Conservation (phyloP, 2,329 filamentous ascomycete species). For the Fusarium sp. region DNA sequence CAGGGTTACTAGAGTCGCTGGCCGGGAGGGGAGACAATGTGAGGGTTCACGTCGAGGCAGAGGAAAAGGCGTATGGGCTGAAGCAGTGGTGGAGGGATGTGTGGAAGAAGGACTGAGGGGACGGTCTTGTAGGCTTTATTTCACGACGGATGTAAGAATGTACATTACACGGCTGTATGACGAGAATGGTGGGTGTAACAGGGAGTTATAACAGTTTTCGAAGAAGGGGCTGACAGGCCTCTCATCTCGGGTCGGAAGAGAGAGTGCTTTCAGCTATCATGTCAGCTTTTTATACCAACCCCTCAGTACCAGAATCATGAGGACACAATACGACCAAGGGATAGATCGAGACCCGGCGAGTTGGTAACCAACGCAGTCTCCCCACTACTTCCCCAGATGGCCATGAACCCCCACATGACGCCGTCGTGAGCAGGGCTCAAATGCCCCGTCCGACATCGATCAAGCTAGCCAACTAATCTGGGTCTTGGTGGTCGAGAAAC, state of each 20-base stretch:
- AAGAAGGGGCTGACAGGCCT: neutral
- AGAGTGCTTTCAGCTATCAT: neutral
- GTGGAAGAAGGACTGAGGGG: conserved; percentile 56
- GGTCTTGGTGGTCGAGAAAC: neutral
- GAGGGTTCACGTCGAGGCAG: conserved; percentile 78
- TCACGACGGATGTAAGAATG: neutral
- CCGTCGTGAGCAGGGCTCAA: neutral
- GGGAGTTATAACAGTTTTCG: neutral
- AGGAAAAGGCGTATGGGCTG: conserved; percentile 83
- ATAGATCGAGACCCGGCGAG: neutral
- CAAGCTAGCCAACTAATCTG: neutral
- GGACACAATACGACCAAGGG: neutral
- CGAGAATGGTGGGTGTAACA: neutral
- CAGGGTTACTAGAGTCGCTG: conserved; percentile 72
- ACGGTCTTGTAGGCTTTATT: neutral
- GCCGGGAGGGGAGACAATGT: conserved; percentile 58
- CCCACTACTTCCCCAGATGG: conserved; percentile 11
- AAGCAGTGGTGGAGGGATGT: conserved; percentile 91
- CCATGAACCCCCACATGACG: conserved; percentile 2
- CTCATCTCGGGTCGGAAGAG: neutral
- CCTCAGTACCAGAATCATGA: neutral
- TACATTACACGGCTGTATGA: neutral
- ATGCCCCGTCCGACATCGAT: neutral
- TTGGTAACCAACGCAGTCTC: neutral
- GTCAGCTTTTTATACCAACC: neutral